Evolutionary conservation across 2,329 filamentous ascomycete genomes (phyloP).

Genomic region (Neofusicoccum sp.): DNA sequence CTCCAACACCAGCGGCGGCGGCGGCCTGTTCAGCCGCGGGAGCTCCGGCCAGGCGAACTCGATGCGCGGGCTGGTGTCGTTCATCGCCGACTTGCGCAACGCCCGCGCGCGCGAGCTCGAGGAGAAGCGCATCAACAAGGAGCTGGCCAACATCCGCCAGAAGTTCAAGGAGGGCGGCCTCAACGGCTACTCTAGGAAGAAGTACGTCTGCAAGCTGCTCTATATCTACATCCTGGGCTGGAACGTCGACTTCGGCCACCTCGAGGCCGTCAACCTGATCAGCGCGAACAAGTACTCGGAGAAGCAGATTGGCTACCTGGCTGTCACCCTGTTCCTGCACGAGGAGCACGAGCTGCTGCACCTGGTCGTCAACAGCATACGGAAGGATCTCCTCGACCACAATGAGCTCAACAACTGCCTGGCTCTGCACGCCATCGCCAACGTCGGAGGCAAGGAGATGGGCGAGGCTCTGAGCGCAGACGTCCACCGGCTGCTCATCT

Average conservation of each 20-base stretch:
- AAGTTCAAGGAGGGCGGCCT: conserved; percentile 96
- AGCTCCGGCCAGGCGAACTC: conserved; percentile 41
- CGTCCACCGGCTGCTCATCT: conserved; percentile 90
- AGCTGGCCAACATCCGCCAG: conserved; percentile 95
- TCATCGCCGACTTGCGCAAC: conserved; percentile 95
- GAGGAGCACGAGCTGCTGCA: conserved; percentile 96
- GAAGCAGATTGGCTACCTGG: conserved; percentile 98
- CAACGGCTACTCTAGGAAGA: conserved; percentile 98
- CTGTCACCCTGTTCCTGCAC: conserved; percentile 94
- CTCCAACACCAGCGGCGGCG: conserved; percentile 34
- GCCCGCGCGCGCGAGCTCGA: conserved; percentile 92
- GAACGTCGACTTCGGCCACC: conserved; percentile 98
- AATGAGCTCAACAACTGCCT: conserved; percentile 98
- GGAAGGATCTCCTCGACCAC: conserved; percentile 89
- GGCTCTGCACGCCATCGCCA: conserved; percentile 94
- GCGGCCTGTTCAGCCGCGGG: conserved; percentile 42
- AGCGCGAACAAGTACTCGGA: conserved; percentile 97
- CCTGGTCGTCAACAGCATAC: conserved; percentile 95
- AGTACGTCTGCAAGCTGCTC: conserved; percentile 99
- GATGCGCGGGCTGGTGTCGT: conserved; percentile 72
- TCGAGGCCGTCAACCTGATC: conserved; percentile 97
- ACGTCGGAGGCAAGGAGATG: conserved; percentile 95
- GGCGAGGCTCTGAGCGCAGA: conserved; percentile 89
- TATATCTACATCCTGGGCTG: conserved; percentile 99
- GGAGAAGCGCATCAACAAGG: conserved; percentile 99